phyloP scores from a whole-genome alignment of 768 basidiomycete genomes.

The Rhodotorula kratochvilovae region DNA sequence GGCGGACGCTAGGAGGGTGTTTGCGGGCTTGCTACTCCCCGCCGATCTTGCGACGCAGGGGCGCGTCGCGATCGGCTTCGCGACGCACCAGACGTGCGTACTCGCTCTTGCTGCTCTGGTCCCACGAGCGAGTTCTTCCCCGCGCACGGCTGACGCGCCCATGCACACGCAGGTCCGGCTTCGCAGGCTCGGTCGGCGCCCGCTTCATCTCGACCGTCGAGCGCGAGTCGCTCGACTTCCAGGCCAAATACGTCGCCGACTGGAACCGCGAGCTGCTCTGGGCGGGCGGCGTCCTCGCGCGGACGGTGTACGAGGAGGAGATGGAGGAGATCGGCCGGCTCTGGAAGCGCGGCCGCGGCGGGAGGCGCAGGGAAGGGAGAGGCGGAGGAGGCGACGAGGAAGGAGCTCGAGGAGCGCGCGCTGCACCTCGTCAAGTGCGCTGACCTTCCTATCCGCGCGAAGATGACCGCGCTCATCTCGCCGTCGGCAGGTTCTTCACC shows the following conservation, averaged over 20 bases:
- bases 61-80: constrained; percentile 37
- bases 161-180: constrained; percentile 65
- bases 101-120: too few species aligned
- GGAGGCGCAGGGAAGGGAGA: not conserved
- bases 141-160: too few species aligned
- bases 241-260: constrained; percentile 38
- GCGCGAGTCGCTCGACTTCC: constrained; percentile 65
- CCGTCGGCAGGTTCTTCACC: constrained; percentile 63
- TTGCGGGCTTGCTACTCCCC: constrained; percentile 34
- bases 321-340: constrained; percentile 48
- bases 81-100: constrained; percentile 57
- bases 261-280: constrained; percentile 89
- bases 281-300: constrained; percentile 74
- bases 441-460: not conserved
- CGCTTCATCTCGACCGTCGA: constrained; percentile 95
- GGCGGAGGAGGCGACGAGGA: not conserved
- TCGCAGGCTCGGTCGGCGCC: constrained; percentile 64
- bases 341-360: not conserved
- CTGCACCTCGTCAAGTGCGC: constrained; percentile 64
- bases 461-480: not conserved
- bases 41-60: constrained; percentile 34
- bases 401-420: constrained; percentile 58
- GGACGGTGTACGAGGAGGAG: constrained; percentile 80
- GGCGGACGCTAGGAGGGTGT: constrained; percentile 30
- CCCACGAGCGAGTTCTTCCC: too few species aligned